Evolutionary conservation across 306 rosid species (phyloP).

Genomic region (Quercus bicolor): DNA sequence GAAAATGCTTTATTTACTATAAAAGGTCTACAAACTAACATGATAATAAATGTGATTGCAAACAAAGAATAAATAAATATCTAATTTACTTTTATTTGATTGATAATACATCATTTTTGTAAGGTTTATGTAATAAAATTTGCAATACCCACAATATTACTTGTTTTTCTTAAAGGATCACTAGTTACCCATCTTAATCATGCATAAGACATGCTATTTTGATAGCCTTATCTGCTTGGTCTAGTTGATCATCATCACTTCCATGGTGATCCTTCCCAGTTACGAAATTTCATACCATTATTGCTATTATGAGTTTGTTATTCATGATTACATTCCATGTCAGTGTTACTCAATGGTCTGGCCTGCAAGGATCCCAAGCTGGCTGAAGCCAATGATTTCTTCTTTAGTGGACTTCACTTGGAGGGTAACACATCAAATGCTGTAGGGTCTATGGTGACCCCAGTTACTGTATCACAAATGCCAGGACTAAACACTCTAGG

Average conservation of each 20-base stretch:
- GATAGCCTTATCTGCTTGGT: not conserved
- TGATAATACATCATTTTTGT: no score
- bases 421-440: constrained; percentile 31
- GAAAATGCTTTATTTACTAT: not conserved
- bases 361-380: constrained; percentile 35
- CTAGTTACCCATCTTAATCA: not conserved
- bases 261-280: not conserved
- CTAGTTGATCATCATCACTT: not conserved
- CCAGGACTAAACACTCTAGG: constrained; percentile 41
- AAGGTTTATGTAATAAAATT: no score
- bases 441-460: constrained; percentile 30
- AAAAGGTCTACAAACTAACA: no score
- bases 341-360: constrained; percentile 27
- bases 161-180: no score
- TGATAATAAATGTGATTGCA: no score
- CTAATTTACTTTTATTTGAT: no score
- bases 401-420: constrained; percentile 26
- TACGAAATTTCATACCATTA: no score
- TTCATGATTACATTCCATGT: not conserved
- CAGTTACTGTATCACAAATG: constrained; percentile 16
- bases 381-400: constrained; percentile 32
- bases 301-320: not conserved
- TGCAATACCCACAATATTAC: no score
- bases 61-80: no score
- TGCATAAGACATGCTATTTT: not conserved